Base-by-base conservation (phyloP, 805 yeast species). In the Starmerella khaoyaiensis region DNA sequence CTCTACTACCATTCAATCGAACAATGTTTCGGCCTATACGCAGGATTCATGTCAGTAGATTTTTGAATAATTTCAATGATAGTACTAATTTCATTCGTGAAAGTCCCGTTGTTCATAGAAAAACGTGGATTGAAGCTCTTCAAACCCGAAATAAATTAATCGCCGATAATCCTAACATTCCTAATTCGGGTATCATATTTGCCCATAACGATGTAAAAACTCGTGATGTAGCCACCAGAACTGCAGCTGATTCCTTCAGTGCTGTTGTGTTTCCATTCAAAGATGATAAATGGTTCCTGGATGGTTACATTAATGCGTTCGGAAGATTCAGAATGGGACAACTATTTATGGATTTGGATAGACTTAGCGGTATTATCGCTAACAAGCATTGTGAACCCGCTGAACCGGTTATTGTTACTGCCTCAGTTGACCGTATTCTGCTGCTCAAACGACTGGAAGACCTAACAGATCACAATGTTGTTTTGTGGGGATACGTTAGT, bases 291-390 rank as follows among this genome's bases (percentile, higher is more conserved):
- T 75, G 79, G 73, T 64, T 83, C 21, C 72, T 93, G 45, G 97
- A 86, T 54, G 72, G 84, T 32, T 86, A 86, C 54, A 79, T 82
- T 51, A 81, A 80, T 57, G 86, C 94, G 4, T 78, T 76, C 40
- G 96, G 96, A n/a, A 69, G 94, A 46, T 67, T 84, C 53, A 68
- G 95, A 53, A 82, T 82, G 50, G 97, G 96, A 28, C 94, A 84
- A 57, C 65, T 86, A 46, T 86, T 86, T 59, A 95, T 86, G 63
- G 97, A 86, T 59, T 64, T 86, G 52, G 97, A 86, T 55, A 86
- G 94, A 4, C 64, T 86, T 43, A 94, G 96, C 2, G 97, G 96
- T 24, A 74, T 87, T 54, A 84, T 86, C 51, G 94, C 94, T 17
- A 80, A 84, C 57, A 71, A 80, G 53, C 96, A 86, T 57, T 81